Evolutionary conservation across 805 yeast species (phyloP).

Genomic region (Ogataea haglerorum): DNA sequence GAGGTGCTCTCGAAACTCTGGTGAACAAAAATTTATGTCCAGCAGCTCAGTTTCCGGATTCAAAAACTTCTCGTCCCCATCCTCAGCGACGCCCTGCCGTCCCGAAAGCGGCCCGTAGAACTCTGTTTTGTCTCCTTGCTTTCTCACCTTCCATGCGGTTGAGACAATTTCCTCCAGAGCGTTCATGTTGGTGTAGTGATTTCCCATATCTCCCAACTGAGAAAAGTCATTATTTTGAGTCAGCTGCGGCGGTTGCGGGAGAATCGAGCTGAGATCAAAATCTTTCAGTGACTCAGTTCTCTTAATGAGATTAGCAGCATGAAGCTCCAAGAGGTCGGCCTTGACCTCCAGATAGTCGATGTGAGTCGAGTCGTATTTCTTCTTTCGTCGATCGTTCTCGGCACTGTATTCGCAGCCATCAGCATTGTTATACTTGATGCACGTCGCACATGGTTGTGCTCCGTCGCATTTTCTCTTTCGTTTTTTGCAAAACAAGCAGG

Average conservation of each 20-base stretch:
- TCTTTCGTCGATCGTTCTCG: constrained; percentile 29
- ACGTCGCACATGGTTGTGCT: constrained; percentile 23
- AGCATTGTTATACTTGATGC: constrained; percentile 19
- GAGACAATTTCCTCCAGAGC: constrained; percentile 34
- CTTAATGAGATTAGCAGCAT: constrained; percentile 25
- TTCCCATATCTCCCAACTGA: constrained; percentile 1
- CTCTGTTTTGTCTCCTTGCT: constrained; percentile 28
- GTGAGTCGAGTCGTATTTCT: constrained; percentile 32
- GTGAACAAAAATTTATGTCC: constrained; percentile 14
- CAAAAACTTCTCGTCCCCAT: constrained; percentile 20
- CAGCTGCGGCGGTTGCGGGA: constrained; percentile 17
- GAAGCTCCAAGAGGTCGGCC: constrained; percentile 28
- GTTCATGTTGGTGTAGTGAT: constrained; percentile 21
- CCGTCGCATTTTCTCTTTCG: constrained; percentile 29
- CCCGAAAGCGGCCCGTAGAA: constrained; percentile 37
- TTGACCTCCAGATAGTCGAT: constrained; percentile 32
- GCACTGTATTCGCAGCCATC: constrained; percentile 23
- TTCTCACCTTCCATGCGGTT: constrained; percentile 34
- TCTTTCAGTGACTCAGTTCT: constrained; percentile 19
- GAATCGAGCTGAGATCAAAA: constrained; percentile 5
- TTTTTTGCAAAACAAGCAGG: constrained; percentile 11
- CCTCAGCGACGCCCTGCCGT: constrained; percentile 25
- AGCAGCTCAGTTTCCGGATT: constrained; percentile 1
- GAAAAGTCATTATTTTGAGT: constrained; percentile 10
- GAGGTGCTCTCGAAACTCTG: constrained; percentile 5